Percentiles rank a stretch among this genome's conserved stretches.
Evolutionary conservation across 495 filamentous ascomycete species (phyloP).

Genomic region (Evernia prunastri): DNA sequence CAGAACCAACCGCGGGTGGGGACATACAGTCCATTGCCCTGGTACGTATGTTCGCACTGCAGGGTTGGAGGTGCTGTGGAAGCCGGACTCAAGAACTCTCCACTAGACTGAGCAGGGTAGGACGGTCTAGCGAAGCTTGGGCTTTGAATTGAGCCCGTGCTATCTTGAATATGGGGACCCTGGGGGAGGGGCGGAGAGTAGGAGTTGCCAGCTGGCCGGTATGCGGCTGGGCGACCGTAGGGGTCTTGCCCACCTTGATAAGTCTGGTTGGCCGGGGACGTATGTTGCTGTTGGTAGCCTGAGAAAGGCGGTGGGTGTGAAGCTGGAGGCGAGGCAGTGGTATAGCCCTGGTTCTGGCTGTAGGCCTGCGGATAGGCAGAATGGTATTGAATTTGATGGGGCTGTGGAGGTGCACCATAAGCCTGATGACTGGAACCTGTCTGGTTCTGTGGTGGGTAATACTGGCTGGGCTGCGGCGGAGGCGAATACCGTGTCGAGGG

Average conservation of each 20-base stretch:
- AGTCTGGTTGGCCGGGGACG: neutral
- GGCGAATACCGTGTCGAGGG: neutral
- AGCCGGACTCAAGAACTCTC: neutral
- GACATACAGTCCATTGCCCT: conserved; percentile 5
- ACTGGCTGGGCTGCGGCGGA: neutral
- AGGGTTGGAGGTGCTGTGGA: neutral
- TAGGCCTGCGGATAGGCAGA: neutral
- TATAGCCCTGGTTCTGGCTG: neutral
- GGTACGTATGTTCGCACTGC: neutral
- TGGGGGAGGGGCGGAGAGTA: neutral
- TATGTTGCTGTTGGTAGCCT: conserved; percentile 4
- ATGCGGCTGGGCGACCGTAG: neutral
- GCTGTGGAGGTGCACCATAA: neutral
- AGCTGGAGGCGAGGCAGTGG: neutral
- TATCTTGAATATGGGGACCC: neutral
- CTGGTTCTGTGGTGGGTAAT: neutral
- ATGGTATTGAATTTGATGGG: neutral
- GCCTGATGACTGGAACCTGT: neutral
- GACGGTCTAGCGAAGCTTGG: neutral
- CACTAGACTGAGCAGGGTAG: neutral
- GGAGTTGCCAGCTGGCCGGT: neutral
- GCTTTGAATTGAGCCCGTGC: neutral
- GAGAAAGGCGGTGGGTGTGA: neutral
- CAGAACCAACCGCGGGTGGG: neutral
- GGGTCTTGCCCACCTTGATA: conserved; percentile 9